These are phyloP conservation scores for Dipteronia dyeriana DNA, from an alignment of 345 rosid species.

Conservation along the genomic window DNA sequence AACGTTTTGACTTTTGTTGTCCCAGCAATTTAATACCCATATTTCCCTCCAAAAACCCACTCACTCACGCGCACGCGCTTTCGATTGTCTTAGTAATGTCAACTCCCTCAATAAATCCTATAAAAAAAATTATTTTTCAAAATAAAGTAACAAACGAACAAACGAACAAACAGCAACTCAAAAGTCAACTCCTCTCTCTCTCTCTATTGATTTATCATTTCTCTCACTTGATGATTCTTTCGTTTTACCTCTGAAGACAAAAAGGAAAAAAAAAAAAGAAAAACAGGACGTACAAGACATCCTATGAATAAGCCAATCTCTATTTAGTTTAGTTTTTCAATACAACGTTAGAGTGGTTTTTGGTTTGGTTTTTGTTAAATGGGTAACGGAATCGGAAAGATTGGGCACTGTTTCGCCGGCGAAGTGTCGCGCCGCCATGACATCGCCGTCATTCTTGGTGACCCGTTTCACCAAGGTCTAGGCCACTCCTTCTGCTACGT, in stretches of 20 bases:
- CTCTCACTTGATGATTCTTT: neutral
- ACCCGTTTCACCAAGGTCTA: constrained; percentile 47
- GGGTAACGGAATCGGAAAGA: constrained; percentile 70
- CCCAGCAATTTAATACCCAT: neutral
- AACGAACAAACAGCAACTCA: constrained; percentile 16
- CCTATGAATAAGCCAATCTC: neutral
- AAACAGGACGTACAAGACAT: neutral
- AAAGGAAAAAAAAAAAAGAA: neutral
- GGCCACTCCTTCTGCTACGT: constrained; percentile 93
- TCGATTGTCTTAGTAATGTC: constrained; percentile 16
- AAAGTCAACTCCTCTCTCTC: constrained; percentile 44
- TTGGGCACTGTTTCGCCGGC: constrained; percentile 60
- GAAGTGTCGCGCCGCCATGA: constrained; percentile 65
- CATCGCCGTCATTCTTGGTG: constrained; percentile 38
- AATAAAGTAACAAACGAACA: constrained; percentile 12
- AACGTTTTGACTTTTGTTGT: constrained; percentile 26
- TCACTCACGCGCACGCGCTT: constrained; percentile 11
- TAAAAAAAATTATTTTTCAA: neutral
- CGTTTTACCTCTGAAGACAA: neutral
- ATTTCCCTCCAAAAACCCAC: neutral
- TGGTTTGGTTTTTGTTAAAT: constrained; percentile 30
- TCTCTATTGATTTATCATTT: constrained; percentile 9
- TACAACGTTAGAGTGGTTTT: neutral
- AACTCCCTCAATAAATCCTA: constrained; percentile 32
- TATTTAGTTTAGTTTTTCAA: too few species aligned